Percentiles rank a stretch among this genome's conserved stretches.
Evolutionary conservation across 768 basidiomycete species (phyloP).

Genomic region (Serpula lacrymans): DNA sequence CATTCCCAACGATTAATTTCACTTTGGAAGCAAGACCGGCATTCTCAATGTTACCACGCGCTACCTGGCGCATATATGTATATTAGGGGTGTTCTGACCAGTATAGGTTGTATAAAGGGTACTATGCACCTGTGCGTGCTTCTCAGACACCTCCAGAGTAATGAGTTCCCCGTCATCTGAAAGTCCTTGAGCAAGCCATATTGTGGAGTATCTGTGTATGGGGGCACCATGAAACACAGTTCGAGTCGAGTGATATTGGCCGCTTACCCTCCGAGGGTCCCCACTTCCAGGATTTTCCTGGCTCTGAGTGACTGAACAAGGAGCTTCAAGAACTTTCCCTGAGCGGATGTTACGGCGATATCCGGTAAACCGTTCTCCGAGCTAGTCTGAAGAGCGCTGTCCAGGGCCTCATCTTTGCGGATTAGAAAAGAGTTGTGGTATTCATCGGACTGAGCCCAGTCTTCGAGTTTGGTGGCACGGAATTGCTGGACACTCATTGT

Average conservation of each 20-base stretch:
- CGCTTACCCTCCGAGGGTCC: constrained; percentile 59
- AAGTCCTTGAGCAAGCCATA: constrained; percentile 34
- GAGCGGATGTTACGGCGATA: constrained; percentile 49
- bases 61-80: constrained; percentile 39
- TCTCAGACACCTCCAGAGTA: constrained; percentile 44
- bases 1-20: constrained; percentile 49
- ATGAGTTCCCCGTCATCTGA: constrained; percentile 48
- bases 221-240: neutral
- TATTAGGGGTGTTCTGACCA: too few species aligned
- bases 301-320: constrained; percentile 49
- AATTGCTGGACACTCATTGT: too few species aligned
- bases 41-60: constrained; percentile 50
- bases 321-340: constrained; percentile 58
- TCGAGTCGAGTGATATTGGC: too few species aligned
- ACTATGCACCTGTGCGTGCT: constrained; percentile 41
- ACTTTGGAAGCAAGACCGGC: constrained; percentile 51
- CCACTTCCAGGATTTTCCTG: constrained; percentile 60
- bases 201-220: constrained; percentile 28
- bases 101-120: neutral
- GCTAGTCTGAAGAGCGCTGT: constrained; percentile 38
- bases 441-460: constrained; percentile 50
- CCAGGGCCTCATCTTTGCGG: constrained; percentile 39
- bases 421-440: constrained; percentile 59
- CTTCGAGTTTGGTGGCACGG: too few species aligned
- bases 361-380: constrained; percentile 42